phyloP scores from a whole-genome alignment of 2,329 filamentous ascomycete genomes.

The Sphaerulina populicola region DNA sequence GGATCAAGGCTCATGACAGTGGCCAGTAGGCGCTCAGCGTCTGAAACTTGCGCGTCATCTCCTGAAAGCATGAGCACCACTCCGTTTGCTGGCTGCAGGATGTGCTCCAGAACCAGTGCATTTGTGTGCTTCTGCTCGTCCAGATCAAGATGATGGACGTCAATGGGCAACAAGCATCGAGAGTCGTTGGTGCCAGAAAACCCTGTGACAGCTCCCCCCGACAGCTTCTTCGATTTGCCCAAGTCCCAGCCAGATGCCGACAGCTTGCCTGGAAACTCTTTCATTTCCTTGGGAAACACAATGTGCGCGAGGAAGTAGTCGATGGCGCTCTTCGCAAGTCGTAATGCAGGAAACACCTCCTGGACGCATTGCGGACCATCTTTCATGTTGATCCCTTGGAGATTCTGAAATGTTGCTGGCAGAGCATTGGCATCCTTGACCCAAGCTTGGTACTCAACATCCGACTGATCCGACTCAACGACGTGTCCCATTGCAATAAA shows the following conservation, averaged over 20 bases:
- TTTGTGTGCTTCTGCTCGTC: slow-evolving; percentile 54
- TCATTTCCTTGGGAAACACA: slow-evolving; percentile 56
- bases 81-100: slow-evolving; percentile 49
- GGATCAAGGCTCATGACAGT: slow-evolving; percentile 37
- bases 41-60: neutral
- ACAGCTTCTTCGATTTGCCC: slow-evolving; percentile 42
- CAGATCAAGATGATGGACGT: slow-evolving; percentile 54
- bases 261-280: slow-evolving; percentile 56
- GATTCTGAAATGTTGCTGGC: slow-evolving; percentile 15
- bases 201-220: slow-evolving; percentile 49
- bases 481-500: slow-evolving; percentile 31
- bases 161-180: slow-evolving; percentile 51
- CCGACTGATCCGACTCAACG: slow-evolving; percentile 20
- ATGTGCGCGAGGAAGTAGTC: slow-evolving; percentile 61
- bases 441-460: slow-evolving; percentile 26
- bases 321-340: slow-evolving; percentile 47
- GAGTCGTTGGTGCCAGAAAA: slow-evolving; percentile 68
- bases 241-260: slow-evolving; percentile 62
- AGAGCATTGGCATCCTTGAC: slow-evolving; percentile 12
- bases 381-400: slow-evolving; percentile 25
- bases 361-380: slow-evolving; percentile 20
- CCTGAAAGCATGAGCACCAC: slow-evolving; percentile 15
- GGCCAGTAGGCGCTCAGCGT: slow-evolving; percentile 37
- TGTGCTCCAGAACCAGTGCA: slow-evolving; percentile 53
- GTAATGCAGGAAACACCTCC: slow-evolving; percentile 37